phyloP scores from a whole-genome alignment of 345 rosid genomes.

The thale cress (Arabidopsis thaliana) region DNA sequence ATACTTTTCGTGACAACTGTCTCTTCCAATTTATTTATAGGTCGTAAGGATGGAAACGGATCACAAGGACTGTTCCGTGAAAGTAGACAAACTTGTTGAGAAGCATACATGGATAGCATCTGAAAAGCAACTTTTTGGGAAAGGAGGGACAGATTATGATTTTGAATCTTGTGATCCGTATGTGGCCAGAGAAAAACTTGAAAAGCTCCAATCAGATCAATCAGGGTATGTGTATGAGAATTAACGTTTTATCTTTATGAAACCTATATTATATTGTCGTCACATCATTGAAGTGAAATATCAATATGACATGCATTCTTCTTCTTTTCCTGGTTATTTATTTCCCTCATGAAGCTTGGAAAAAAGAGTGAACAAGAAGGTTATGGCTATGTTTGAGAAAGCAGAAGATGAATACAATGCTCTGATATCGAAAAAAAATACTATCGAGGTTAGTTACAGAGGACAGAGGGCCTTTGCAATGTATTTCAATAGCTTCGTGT shows the following conservation, averaged over 20 bases:
- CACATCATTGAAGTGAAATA: slow-evolving; percentile 10
- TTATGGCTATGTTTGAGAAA: slow-evolving; percentile 98
- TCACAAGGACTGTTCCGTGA: slow-evolving; percentile 80
- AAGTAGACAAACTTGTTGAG: slow-evolving; percentile 87
- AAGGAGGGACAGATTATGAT: slow-evolving; percentile 95
- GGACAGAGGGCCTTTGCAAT: slow-evolving; percentile 17
- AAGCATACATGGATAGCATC: slow-evolving; percentile 95
- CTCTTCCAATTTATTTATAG: slow-evolving; percentile 43
- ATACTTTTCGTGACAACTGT: slow-evolving; percentile 27
- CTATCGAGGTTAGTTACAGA: slow-evolving; percentile 72
- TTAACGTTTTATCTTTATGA: background rate
- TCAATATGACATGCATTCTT: slow-evolving; percentile 9
- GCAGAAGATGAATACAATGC: slow-evolving; percentile 98
- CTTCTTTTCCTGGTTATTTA: slow-evolving; percentile 20
- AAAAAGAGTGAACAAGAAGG: slow-evolving; percentile 97
- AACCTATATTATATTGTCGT: background rate
- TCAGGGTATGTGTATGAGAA: slow-evolving; percentile 61
- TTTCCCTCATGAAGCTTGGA: slow-evolving; percentile 66
- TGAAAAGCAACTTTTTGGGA: slow-evolving; percentile 93
- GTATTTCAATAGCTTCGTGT: slow-evolving; percentile 22
- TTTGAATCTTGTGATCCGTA: slow-evolving; percentile 71
- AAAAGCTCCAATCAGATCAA: slow-evolving; percentile 82
- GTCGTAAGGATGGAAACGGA: slow-evolving; percentile 88
- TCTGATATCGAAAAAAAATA: slow-evolving; percentile 85
- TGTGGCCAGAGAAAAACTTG: slow-evolving; percentile 84